A percentile compares a stretch with the other conserved stretches of the same genome.
Evolutionary conservation across 75 land plant genomes (phyloP).

Genomic region (Cryptomeria japonica): DNA sequence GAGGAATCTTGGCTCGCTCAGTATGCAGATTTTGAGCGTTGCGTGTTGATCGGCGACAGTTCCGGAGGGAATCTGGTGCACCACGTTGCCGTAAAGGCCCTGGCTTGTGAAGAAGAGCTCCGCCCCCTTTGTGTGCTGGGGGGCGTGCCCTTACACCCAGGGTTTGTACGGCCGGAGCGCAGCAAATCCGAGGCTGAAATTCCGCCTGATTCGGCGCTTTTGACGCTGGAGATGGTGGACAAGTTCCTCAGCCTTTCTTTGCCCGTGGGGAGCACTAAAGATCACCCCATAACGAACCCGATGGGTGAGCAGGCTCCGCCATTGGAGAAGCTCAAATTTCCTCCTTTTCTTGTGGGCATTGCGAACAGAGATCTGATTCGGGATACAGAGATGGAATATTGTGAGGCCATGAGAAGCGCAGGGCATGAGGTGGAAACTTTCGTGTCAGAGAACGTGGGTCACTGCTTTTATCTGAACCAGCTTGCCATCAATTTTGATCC

Average conservation of each 20-base stretch:
- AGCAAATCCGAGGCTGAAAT: not conserved
- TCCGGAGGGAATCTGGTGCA: conserved; percentile 91
- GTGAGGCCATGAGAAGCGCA: conserved; percentile 47
- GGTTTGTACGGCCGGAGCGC: conserved; percentile 27
- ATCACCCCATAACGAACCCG: conserved; percentile 35
- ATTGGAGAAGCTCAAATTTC: conserved; percentile 25
- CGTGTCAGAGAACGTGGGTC: not conserved
- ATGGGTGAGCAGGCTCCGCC: conserved; percentile 4
- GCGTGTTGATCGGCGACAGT: conserved; percentile 82
- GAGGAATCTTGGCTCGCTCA: conserved; percentile 35
- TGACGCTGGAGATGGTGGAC: conserved; percentile 13
- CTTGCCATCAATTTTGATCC: not conserved
- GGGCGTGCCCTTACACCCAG: conserved; percentile 34
- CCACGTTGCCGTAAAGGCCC: conserved; percentile 43
- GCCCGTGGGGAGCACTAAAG: conserved; percentile 14
- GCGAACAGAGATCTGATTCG: conserved; percentile 47
- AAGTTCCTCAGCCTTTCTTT: conserved; percentile 14
- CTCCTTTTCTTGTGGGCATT: conserved; percentile 48
- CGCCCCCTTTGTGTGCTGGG: conserved; percentile 29
- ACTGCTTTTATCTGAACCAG: not conserved
- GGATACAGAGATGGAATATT: conserved; percentile 63
- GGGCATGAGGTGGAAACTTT: not conserved
- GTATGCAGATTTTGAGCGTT: conserved; percentile 46
- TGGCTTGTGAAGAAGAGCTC: conserved; percentile 9
- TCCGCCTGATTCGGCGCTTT: not conserved